Evolutionary conservation across 1,284 basidiomycete genomes (phyloP).

Genomic region (Moniliella sp.): DNA sequence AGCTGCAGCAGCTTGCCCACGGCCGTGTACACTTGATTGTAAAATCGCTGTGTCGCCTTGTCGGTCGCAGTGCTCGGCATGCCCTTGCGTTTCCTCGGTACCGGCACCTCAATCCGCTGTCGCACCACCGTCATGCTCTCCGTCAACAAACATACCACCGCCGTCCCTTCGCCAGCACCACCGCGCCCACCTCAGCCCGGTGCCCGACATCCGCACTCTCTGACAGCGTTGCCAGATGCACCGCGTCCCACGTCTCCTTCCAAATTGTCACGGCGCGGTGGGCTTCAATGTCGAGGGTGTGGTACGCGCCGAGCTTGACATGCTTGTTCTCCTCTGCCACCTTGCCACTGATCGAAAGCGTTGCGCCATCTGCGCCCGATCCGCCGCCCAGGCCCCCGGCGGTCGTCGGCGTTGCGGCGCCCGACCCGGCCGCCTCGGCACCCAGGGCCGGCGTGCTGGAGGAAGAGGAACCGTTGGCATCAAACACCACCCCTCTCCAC

Average conservation of each 20-base stretch:
- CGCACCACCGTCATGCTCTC: slow-evolving; percentile 88
- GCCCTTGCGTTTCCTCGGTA: slow-evolving; percentile 54
- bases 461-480: slow-evolving; percentile 18
- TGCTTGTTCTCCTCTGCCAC: slow-evolving; percentile 74
- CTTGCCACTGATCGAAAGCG: slow-evolving; percentile 66
- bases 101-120: slow-evolving; percentile 67
- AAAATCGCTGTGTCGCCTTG: slow-evolving; percentile 44
- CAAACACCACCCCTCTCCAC: slow-evolving; percentile 45
- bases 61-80: slow-evolving; percentile 17
- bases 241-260: slow-evolving; percentile 73
- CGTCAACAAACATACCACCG: slow-evolving; percentile 76
- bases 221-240: slow-evolving; percentile 58
- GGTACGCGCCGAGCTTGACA: slow-evolving; percentile 80
- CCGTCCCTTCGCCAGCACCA: slow-evolving; percentile 83
- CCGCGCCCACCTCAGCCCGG: slow-evolving; percentile 83
- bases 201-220: slow-evolving; percentile 75
- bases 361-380: slow-evolving; percentile 7
- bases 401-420: slow-evolving; percentile 1
- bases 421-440: too few species aligned
- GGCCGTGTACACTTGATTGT: slow-evolving; percentile 61
- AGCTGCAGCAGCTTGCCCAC: slow-evolving; percentile 76
- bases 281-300: slow-evolving; percentile 78
- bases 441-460: slow-evolving; percentile 15
- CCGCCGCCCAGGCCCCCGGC: slow-evolving; percentile 7
- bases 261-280: slow-evolving; percentile 79